A percentile compares a stretch with the other conserved stretches of the same genome.
These are phyloP conservation scores for Penicillium coffeae DNA, from an alignment of 495 filamentous ascomycete genomes.

Conservation along the genomic window DNA sequence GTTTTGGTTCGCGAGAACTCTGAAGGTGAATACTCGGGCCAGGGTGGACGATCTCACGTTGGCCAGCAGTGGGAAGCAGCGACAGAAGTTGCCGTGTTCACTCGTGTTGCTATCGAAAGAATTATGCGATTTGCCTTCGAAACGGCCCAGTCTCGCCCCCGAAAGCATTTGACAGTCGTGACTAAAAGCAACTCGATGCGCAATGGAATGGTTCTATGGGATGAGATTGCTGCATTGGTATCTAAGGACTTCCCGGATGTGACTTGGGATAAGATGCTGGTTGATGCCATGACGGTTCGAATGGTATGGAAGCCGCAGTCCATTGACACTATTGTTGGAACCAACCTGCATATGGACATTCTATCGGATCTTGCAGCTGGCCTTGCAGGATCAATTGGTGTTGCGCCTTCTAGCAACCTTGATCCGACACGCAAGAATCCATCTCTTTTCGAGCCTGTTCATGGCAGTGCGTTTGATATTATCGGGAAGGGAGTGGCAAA, in stretches of 20 bases:
- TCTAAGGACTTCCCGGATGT: conserved; percentile 46
- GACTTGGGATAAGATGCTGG: conserved; percentile 47
- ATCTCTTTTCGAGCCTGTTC: conserved; percentile 59
- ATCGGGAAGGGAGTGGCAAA: conserved; percentile 63
- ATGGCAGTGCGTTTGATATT: conserved; percentile 62
- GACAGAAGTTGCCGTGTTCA: conserved; percentile 49
- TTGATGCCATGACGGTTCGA: conserved; percentile 50
- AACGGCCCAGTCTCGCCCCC: conserved; percentile 31
- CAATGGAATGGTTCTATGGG: conserved; percentile 51
- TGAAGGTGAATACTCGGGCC: conserved; percentile 50
- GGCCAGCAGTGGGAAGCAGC: conserved; percentile 42
- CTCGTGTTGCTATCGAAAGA: conserved; percentile 41
- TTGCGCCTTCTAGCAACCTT: conserved; percentile 53
- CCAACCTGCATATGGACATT: conserved; percentile 50
- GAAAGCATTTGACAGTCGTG: conserved; percentile 45
- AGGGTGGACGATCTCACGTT: conserved; percentile 42
- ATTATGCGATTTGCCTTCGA: conserved; percentile 51
- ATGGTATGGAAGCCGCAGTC: conserved; percentile 46
- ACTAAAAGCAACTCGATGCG: conserved; percentile 51
- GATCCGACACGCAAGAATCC: conserved; percentile 55
- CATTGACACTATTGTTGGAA: conserved; percentile 50
- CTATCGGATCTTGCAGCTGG: conserved; percentile 50
- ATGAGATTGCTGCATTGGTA: conserved; percentile 37
- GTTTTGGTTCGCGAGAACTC: conserved; percentile 49
- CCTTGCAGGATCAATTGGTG: conserved; percentile 46